Evolutionary conservation across 2,329 filamentous ascomycete species (phyloP).

Genomic region (Diaporthe amygdali): DNA sequence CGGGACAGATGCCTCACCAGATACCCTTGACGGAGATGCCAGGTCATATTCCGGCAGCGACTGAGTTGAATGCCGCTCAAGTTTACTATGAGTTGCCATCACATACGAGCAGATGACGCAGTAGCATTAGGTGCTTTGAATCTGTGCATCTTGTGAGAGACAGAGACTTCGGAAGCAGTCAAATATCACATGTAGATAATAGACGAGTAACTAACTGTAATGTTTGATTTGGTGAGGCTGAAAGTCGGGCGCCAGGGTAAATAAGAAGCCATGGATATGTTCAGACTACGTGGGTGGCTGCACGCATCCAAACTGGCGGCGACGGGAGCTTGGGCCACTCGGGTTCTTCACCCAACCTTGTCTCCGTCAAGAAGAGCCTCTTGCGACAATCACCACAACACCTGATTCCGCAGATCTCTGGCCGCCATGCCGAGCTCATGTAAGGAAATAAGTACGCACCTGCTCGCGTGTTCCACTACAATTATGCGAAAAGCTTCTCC

Average conservation of each 20-base stretch:
- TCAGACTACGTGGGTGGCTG: background rate
- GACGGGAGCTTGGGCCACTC: background rate
- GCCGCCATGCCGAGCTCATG: conserved; percentile 88
- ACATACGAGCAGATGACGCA: background rate
- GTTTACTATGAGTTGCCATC: background rate
- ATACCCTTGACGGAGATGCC: background rate
- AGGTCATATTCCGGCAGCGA: background rate
- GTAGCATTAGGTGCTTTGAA: background rate
- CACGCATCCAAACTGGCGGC: background rate
- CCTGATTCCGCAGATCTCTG: background rate
- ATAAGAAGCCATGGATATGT: background rate
- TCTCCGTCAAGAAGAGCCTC: background rate
- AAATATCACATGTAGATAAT: background rate
- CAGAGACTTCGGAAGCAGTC: background rate
- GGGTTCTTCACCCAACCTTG: background rate
- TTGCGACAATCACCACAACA: background rate
- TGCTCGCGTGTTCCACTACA: conserved; percentile 1
- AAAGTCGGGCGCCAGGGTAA: background rate
- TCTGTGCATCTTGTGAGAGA: background rate
- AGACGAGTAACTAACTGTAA: background rate
- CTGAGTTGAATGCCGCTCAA: background rate
- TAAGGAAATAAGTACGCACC: conserved; percentile 85
- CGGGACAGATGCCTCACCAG: background rate
- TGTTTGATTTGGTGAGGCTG: background rate
- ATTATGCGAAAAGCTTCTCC: conserved; percentile 4